Base-by-base conservation (phyloP, 441 rosid genomes). In the Populus trichocarpa region DNA sequence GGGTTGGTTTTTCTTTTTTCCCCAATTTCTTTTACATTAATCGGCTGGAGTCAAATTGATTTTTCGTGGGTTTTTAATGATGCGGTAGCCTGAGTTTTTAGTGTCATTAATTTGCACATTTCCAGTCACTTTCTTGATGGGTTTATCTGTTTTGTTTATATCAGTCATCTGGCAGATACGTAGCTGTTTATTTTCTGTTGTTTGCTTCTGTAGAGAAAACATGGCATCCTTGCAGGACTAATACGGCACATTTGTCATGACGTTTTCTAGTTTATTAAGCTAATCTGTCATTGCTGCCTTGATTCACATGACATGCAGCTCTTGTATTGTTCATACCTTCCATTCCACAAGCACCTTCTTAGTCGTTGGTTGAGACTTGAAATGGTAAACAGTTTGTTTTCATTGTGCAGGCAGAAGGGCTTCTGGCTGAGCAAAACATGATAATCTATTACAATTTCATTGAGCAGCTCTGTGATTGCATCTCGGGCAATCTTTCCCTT, bases 1-100 rank as follows among this genome's bases (percentile, higher is more conserved):
- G 97, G 97, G 99, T 96, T 76, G 70, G 77, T 63, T 40, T 16
- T 28, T 7, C 30, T 28, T 28, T 28, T 28, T 28, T 28, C 4
- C 30, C 30, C 14, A 13, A 22, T n/a, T 6, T 28, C 30, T 38
- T 3, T 42, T 11, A 30, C 35, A 67, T 50, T 71, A 2, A 53
- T 18, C 7, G 32, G 59, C 59, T 5, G n/a, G 20, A 16, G n/a
- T 18, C n/a, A 18, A 5, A 50, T 50, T 50, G 59, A 5, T 50
- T 50, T 6, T 53, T 16, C 59, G 22, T 53, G 61, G 61, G 22
- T 53, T 53, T 53, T 53, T 8, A 18, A 16, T 53, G 61, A 53
- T 16, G 22, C 8, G 8, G 61, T 16, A 5, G 61, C n/a, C 61
- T 53, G 61, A 53, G 61, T 18, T 53, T 2, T 53, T 18, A 16